Evolutionary conservation across 2,329 filamentous ascomycete species (phyloP), one percentile per base, ranked within the genome.

Genomic region (Biscogniauxia marginata): DNA sequence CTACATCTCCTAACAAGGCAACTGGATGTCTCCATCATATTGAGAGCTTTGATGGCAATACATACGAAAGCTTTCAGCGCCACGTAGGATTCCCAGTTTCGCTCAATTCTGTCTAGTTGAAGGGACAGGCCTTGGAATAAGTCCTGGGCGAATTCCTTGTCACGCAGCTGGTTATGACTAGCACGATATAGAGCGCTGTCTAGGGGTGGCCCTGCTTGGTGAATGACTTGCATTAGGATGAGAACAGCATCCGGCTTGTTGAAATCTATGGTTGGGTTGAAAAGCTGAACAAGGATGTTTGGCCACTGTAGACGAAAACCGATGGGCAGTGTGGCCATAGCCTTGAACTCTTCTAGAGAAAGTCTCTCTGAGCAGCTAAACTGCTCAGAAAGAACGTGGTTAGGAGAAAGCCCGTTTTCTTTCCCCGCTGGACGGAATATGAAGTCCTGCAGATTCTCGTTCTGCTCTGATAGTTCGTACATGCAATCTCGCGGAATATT

Each of bases 281-380:
- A 67, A 3, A 88, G 66, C 61, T 86, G 78, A 0, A 73, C 63
- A 0, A 84, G 64, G 3, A 88, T 77, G 52, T 85, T 87, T 7
- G 73, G 63, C 79, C 83, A 87, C 50, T 84, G 80, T 7, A 85
- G 67, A 1, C 67, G 63, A 18, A 73, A 56, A 0, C 83, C 83
- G 1, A 79, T 64, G 0, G 79, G 75, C 2, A 87, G 60, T 0
- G 75, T 65, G 0, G 74, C 73, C n/a, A 86, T 76, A 0, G 77
- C 72, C 50, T 81, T 79, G 64, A 77, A 87, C 52, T 88, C 83
- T 0, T 79, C 76, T 0, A 84, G 56, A 0, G 78, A 73, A 54
- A 88, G 70, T 20, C 76, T 63, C 0, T 54, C 9, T 0, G 84
- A 82, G 49, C 83, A 85, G 0, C 66, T 50, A 0, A 62, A 68